phyloP scores from a whole-genome alignment of 2,329 filamentous ascomycete genomes.

The Davidsoniella australis region DNA sequence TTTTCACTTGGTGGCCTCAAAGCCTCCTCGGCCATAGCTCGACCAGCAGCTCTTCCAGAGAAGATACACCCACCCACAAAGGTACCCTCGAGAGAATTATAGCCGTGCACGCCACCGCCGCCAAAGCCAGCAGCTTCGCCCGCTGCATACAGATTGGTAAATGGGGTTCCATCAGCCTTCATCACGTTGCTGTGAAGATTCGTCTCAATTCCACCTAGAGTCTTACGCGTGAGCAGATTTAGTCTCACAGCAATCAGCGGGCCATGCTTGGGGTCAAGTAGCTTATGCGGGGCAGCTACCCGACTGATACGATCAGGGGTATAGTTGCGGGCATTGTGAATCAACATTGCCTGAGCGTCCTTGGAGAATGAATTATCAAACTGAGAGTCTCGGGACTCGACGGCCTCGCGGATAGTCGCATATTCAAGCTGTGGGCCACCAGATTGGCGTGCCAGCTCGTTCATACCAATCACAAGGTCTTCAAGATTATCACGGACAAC shows the following conservation, averaged over 20 bases:
- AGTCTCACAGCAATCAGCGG: constrained; percentile 43
- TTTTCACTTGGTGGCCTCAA: background rate
- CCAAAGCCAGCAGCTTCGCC: constrained; percentile 45
- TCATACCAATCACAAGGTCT: constrained; percentile 41
- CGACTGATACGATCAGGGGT: constrained; percentile 35
- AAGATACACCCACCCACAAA: constrained; percentile 48
- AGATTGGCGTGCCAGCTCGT: constrained; percentile 30
- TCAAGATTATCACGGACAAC: constrained; percentile 37
- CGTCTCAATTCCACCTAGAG: constrained; percentile 42
- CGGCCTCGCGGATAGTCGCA: constrained; percentile 26
- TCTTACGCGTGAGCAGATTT: constrained; percentile 44
- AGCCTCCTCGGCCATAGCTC: constrained; percentile 33
- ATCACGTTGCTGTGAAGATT: constrained; percentile 39
- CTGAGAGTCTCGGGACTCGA: constrained; percentile 38
- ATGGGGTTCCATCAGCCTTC: constrained; percentile 26
- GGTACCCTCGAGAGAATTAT: constrained; percentile 43
- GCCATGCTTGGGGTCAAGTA: constrained; percentile 36
- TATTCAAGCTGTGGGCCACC: constrained; percentile 31
- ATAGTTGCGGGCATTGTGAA: constrained; percentile 38
- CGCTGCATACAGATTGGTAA: constrained; percentile 40
- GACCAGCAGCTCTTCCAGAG: constrained; percentile 38
- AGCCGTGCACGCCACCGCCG: constrained; percentile 44
- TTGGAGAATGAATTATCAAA: constrained; percentile 39
- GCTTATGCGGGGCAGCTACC: constrained; percentile 34
- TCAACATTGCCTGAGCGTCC: constrained; percentile 44